phyloP scores from a whole-genome alignment of 768 basidiomycete species.

The Kwoniella mangroviensis region DNA sequence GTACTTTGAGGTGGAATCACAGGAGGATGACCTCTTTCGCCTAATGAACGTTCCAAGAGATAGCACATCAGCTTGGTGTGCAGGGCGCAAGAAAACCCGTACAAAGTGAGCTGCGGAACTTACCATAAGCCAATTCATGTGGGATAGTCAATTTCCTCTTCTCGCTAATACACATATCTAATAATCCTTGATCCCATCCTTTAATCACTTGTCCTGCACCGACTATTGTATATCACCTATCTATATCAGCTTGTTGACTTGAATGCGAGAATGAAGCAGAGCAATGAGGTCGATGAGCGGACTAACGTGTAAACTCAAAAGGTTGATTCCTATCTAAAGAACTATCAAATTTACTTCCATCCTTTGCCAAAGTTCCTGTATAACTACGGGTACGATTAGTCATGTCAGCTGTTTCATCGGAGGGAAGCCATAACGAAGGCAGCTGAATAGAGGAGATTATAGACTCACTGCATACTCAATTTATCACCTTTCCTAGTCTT shows the following conservation, averaged over 20 bases:
- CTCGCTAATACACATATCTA: slow-evolving; percentile 81
- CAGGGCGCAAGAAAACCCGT: slow-evolving; percentile 51
- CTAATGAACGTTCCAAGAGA: slow-evolving; percentile 28
- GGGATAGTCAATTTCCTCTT: slow-evolving; percentile 90
- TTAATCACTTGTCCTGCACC: slow-evolving; percentile 58
- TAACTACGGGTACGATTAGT: slow-evolving; percentile 60
- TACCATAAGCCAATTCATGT: slow-evolving; percentile 77
- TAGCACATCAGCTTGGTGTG: slow-evolving; percentile 2
- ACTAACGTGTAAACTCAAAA: slow-evolving; percentile 69
- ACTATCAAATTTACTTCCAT: slow-evolving; percentile 86
- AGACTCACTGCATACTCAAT: slow-evolving; percentile 56
- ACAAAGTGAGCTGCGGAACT: too few relatives aligned
- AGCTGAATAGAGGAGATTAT: neutral
- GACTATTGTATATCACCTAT: slow-evolving; percentile 36
- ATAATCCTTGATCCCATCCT: slow-evolving; percentile 59
- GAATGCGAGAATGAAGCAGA: too few relatives aligned
- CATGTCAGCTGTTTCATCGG: too few relatives aligned
- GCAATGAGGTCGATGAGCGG: neutral
- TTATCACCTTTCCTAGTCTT: slow-evolving; percentile 54
- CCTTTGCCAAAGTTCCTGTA: slow-evolving; percentile 78
- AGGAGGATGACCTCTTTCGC: slow-evolving; percentile 69
- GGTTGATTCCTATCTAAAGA: slow-evolving; percentile 78
- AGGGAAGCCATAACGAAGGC: too few relatives aligned
- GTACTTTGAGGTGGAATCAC: slow-evolving; percentile 79
- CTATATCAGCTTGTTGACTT: slow-evolving; percentile 2